These are phyloP conservation scores for Volvox reticuliferus DNA, from an alignment of 139 green algal species.

Conservation along the genomic window DNA sequence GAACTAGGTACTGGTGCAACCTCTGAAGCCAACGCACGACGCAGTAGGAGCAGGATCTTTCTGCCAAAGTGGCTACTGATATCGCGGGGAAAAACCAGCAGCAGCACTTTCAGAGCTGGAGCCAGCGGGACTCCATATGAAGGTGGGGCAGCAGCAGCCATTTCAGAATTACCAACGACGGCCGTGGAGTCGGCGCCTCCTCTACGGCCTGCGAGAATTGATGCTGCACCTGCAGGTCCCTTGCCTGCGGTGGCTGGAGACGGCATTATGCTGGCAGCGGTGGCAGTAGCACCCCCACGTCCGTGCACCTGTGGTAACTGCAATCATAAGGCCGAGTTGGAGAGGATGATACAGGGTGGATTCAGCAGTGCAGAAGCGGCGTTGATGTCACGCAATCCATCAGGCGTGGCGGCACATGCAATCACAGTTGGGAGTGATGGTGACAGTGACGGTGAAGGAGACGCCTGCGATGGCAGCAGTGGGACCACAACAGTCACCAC, in stretches of 20 bases:
- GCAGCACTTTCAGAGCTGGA: too few relatives aligned
- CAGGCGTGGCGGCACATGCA: not conserved
- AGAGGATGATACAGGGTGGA: not conserved
- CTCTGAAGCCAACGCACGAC: too few relatives aligned
- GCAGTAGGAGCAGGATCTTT: too few relatives aligned
- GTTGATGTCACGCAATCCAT: too few relatives aligned
- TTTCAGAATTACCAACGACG: not conserved
- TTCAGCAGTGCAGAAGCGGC: not conserved
- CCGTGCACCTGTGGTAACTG: slow-evolving; percentile 21
- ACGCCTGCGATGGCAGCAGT: not conserved
- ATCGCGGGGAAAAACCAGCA: too few relatives aligned
- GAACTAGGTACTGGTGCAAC: too few relatives aligned
- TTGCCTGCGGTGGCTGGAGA: not conserved
- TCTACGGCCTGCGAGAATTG: not conserved
- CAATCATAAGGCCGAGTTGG: not conserved
- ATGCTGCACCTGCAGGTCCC: not conserved
- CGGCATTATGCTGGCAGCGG: not conserved
- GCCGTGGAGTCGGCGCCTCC: not conserved
- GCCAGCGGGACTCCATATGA: too few relatives aligned
- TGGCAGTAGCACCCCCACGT: not conserved
- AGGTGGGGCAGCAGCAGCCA: too few relatives aligned
- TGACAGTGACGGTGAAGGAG: not conserved
- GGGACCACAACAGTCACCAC: not conserved
- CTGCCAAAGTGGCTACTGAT: too few relatives aligned
- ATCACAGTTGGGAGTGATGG: not conserved